Percentiles rank a stretch among this genome's conserved stretches.
These are phyloP conservation scores for Boletus subcaerulescens DNA, from an alignment of 768 basidiomycete genomes.

Conservation along the genomic window DNA sequence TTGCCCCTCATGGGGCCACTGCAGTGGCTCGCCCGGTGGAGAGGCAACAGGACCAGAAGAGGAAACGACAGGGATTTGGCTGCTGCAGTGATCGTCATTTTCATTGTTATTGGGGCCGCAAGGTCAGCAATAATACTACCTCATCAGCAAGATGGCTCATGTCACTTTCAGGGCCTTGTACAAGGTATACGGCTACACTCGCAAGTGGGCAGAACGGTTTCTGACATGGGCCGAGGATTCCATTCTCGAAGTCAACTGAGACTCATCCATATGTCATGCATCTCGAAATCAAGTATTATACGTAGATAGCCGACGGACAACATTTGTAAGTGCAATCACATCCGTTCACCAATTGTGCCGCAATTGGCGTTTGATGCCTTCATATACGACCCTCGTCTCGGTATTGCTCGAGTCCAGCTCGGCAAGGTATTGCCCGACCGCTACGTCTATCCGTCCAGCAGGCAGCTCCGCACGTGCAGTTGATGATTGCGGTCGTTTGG, in stretches of 20 bases:
- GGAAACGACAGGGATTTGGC: conserved; percentile 60
- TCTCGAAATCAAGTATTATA: conserved; percentile 7
- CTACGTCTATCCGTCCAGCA: conserved; percentile 69
- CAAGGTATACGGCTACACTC: conserved; percentile 66
- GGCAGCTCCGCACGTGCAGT: conserved; percentile 67
- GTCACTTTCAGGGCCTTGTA: conserved; percentile 54
- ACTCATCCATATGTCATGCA: conserved; percentile 5
- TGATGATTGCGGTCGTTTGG: conserved; percentile 68
- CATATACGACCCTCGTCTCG: conserved; percentile 65
- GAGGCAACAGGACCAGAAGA: conserved; percentile 51
- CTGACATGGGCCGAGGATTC: conserved; percentile 75
- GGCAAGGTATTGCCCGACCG: conserved; percentile 69
- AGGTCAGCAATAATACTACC: conserved; percentile 43
- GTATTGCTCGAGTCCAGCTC: conserved; percentile 61
- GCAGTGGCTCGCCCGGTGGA: conserved; percentile 66
- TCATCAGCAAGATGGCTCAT: conserved; percentile 7
- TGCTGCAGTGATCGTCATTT: conserved; percentile 58
- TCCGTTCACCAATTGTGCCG: conserved; percentile 64
- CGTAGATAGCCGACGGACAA: conserved; percentile 12
- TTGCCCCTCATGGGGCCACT: conserved; percentile 63
- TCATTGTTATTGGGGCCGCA: conserved; percentile 59
- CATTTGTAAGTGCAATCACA: background rate
- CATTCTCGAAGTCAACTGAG: conserved; percentile 69
- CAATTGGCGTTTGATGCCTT: conserved; percentile 67
- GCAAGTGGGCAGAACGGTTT: conserved; percentile 54